Conservation (phyloP, 345 rosid genomes). For the Alliaria petiolata region DNA sequence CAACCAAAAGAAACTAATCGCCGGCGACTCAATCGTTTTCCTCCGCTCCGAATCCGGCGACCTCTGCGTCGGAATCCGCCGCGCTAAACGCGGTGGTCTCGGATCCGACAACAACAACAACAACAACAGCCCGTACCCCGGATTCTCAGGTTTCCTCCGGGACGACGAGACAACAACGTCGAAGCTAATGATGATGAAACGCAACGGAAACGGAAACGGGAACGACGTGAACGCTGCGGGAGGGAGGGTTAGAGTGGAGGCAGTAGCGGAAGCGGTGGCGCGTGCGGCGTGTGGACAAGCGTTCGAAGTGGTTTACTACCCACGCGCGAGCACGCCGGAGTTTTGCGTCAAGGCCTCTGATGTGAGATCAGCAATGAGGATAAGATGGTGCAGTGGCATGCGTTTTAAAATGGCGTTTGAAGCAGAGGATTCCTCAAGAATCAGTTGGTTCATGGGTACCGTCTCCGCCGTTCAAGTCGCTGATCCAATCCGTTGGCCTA, state of each 20-base stretch:
- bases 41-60: constrained; percentile 78
- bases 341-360: constrained; percentile 63
- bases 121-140: constrained; percentile 31
- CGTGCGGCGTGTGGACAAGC: constrained; percentile 65
- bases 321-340: constrained; percentile 82
- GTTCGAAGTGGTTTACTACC: constrained; percentile 77
- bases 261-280: constrained; percentile 68
- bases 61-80: constrained; percentile 76
- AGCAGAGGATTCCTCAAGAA: constrained; percentile 85
- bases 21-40: constrained; percentile 90
- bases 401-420: constrained; percentile 98
- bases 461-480: constrained; percentile 77
- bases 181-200: constrained; percentile 33
- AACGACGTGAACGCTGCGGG: constrained; percentile 32
- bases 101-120: constrained; percentile 22
- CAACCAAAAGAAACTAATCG: constrained; percentile 88
- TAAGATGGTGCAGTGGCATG: constrained; percentile 85
- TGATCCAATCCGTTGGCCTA: constrained; percentile 82
- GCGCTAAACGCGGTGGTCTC: constrained; percentile 63
- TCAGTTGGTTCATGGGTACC: constrained; percentile 97
- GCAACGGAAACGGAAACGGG: background rate
- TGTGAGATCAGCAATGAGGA: constrained; percentile 66
- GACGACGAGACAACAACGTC: constrained; percentile 38
- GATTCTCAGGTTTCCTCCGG: constrained; percentile 56
- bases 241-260: constrained; percentile 51